Conservation (phyloP, 2,329 filamentous ascomycete species). For the Penicillium sp. region DNA sequence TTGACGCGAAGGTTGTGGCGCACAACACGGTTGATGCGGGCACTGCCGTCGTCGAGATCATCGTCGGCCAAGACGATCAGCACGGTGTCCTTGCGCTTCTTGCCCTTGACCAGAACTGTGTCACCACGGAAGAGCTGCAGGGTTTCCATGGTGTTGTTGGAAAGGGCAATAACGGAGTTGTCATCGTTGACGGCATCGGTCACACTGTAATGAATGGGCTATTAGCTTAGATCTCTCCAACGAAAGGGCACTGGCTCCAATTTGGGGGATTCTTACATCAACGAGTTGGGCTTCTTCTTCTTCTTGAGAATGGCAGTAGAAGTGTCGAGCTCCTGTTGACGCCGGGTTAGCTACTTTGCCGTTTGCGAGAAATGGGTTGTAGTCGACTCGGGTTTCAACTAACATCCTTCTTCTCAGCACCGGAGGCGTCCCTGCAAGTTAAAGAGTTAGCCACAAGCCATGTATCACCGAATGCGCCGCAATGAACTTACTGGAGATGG, state of each 20-base stretch:
- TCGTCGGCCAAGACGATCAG: conserved; percentile 97
- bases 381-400: conserved; percentile 16
- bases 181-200: conserved; percentile 99
- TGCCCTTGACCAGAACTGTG: conserved; percentile 96
- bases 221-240: conserved; percentile 28
- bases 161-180: conserved; percentile 98
- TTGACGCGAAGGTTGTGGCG: conserved; percentile 98
- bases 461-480: conserved; percentile 16
- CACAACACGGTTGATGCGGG: conserved; percentile 96
- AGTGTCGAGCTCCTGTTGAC: conserved; percentile 76
- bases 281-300: conserved; percentile 99
- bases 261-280: conserved; percentile 70
- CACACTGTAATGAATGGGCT: conserved; percentile 63
- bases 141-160: conserved; percentile 98
- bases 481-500: conserved; percentile 71
- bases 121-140: conserved; percentile 98
- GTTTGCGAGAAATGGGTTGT: conserved; percentile 37
- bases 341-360: conserved; percentile 23
- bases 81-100: conserved; percentile 99
- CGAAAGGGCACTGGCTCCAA: conserved; percentile 6
- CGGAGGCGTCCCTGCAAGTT: conserved; percentile 75
- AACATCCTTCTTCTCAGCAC: conserved; percentile 83
- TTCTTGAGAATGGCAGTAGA: conserved; percentile 98
- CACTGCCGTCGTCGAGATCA: conserved; percentile 95
- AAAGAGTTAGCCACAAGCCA: conserved; percentile 45